Base-by-base conservation (phyloP, 306 rosid species). In the Urtica urens region DNA sequence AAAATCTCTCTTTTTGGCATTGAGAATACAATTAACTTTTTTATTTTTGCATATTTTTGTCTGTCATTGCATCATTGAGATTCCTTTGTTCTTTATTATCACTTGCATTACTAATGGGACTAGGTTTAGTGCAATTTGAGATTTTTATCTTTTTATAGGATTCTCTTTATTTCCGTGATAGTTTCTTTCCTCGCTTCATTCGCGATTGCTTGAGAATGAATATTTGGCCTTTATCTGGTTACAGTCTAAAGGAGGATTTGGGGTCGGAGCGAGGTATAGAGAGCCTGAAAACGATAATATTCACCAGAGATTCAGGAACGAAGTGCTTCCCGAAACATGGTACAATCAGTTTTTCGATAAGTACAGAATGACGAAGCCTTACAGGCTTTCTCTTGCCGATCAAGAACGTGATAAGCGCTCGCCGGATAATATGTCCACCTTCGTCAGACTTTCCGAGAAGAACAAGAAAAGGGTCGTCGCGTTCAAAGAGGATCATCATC, bases 301-400 rank as follows among this genome's bases (percentile, higher is more conserved):
- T 35, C 29, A 77, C 14, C 70, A 57, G 24, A 79, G 82, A 48
- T 74, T 57, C 37, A 72, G 74, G 68, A 79, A 56, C 35, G 84
- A 71, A 0, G 85, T 76, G 34, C 78, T 82, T 15, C 84, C 92
- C 29, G 95, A 84, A 60, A 70, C 79, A 6, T 90, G 97, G 97
- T 84, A 84, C 57, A 71, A 49, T 77, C 97, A 81, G 62, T 73
- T 66, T 49, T 66, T 66, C 49, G 95, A 84, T 44, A 84, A 68
- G 56, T 73, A 71, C 18, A 74, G 72, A 57, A 66, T 60, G 44
- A 81, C 55, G 39, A 82, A 61, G 61, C 65, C 72, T 0, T 64
- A 72, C 64, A 75, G 64, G 66, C 41, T 80, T 71, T 48, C 74
- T 56, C 56, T 51, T 16, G 73, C 74, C 26, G 78, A 86, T 43